phyloP scores from a whole-genome alignment of 2,329 filamentous ascomycete species.

The Geosmithia morbida region DNA sequence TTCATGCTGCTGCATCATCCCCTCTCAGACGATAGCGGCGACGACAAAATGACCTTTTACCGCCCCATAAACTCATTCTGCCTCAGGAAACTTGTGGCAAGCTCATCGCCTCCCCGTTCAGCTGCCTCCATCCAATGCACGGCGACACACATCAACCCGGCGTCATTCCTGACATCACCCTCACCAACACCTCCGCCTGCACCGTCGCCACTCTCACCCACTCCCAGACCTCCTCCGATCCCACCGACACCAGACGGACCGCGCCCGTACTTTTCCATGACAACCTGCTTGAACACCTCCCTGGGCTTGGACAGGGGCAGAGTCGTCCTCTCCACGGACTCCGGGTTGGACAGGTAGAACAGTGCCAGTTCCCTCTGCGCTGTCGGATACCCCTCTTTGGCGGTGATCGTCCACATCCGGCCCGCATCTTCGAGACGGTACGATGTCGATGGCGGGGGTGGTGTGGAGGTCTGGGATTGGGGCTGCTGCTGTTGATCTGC shows the following conservation, averaged over 20 bases:
- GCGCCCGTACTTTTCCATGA: constrained; percentile 54
- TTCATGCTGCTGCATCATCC: too few relatives aligned
- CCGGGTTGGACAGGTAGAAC: constrained; percentile 84
- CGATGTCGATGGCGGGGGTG: constrained; percentile 36
- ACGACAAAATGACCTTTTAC: too few relatives aligned
- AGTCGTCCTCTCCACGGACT: constrained; percentile 66
- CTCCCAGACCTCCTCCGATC: constrained; percentile 7
- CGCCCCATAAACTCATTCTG: constrained; percentile 33
- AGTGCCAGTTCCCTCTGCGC: constrained; percentile 88
- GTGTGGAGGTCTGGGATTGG: constrained; percentile 21
- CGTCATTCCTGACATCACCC: constrained; percentile 54
- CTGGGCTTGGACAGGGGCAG: constrained; percentile 71
- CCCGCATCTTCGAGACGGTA: constrained; percentile 70
- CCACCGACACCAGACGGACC: constrained; percentile 9
- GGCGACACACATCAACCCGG: constrained; percentile 81
- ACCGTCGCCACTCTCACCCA: constrained; percentile 10
- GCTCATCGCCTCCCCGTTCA: constrained; percentile 69
- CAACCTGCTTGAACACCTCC: constrained; percentile 80
- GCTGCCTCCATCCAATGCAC: constrained; percentile 96
- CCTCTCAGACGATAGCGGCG: too few relatives aligned
- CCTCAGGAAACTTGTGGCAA: constrained; percentile 69
- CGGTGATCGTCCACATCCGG: constrained; percentile 82
- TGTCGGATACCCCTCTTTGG: constrained; percentile 70
- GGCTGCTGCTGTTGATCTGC: constrained; percentile 10
- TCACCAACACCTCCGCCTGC: constrained; percentile 13